Percentiles rank a stretch among this genome's conserved stretches.
Evolutionary conservation across 495 filamentous ascomycete genomes (phyloP).

Genomic region (Penicillium goetzii): DNA sequence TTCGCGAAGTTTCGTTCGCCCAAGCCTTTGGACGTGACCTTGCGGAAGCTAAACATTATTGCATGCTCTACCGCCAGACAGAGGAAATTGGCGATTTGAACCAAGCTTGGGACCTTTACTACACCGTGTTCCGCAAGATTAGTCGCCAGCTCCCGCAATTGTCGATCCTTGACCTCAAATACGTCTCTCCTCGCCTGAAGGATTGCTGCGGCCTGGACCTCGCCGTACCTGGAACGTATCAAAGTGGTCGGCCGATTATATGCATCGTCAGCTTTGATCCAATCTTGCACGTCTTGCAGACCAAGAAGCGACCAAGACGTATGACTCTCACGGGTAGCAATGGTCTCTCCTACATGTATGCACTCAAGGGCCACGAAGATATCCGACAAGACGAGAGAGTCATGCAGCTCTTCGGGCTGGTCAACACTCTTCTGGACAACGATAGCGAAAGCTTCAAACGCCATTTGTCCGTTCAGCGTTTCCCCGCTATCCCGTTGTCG

Average conservation of each 20-base stretch:
- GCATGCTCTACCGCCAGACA: constrained; percentile 83
- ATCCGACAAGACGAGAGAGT: constrained; percentile 98
- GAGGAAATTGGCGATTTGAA: constrained; percentile 92
- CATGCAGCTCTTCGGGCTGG: constrained; percentile 97
- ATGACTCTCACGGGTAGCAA: constrained; percentile 88
- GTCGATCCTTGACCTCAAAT: constrained; percentile 89
- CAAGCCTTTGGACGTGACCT: constrained; percentile 96
- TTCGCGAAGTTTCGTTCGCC: constrained; percentile 95
- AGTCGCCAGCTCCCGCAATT: constrained; percentile 90
- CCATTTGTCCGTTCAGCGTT: constrained; percentile 92
- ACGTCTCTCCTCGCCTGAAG: constrained; percentile 91
- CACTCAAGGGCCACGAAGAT: constrained; percentile 96
- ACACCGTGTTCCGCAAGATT: constrained; percentile 95
- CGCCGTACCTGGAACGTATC: constrained; percentile 92
- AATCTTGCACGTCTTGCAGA: constrained; percentile 88
- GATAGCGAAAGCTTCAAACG: constrained; percentile 96
- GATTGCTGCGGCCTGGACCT: constrained; percentile 81
- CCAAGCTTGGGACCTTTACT: constrained; percentile 98
- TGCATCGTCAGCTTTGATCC: constrained; percentile 87
- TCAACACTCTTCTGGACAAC: constrained; percentile 88
- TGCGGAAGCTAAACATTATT: constrained; percentile 92
- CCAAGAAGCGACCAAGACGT: constrained; percentile 92
- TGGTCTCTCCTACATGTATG: constrained; percentile 80
- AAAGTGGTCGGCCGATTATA: constrained; percentile 82
- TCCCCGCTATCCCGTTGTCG: constrained; percentile 91